Evolutionary conservation across 768 basidiomycete species (phyloP).

Genomic region (Lactifluus volemus): DNA sequence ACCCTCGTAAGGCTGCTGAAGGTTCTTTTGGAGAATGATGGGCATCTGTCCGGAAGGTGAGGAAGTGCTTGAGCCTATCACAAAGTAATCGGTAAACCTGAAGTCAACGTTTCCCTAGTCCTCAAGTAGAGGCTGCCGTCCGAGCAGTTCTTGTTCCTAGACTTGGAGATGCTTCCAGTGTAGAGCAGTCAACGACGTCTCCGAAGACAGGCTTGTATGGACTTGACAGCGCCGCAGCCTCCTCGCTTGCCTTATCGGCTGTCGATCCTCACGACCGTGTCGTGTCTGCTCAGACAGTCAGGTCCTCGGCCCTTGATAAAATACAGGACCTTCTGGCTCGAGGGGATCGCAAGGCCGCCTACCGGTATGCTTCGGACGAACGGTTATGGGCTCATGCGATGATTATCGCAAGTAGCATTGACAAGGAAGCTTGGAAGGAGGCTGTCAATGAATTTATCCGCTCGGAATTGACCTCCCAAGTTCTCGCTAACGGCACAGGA

Average conservation of each 20-base stretch:
- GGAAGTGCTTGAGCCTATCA: slow-evolving; percentile 23
- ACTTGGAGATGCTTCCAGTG: slow-evolving; percentile 27
- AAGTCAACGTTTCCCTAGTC: slow-evolving; percentile 28
- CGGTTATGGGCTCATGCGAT: slow-evolving; percentile 94
- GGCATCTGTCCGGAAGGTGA: slow-evolving; percentile 78
- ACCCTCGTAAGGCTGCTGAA: slow-evolving; percentile 65
- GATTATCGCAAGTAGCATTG: slow-evolving; percentile 86
- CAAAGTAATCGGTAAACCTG: not conserved
- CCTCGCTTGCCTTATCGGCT: slow-evolving; percentile 18
- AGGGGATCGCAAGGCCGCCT: slow-evolving; percentile 82
- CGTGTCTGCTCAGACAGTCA: slow-evolving; percentile 50
- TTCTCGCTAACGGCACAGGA: slow-evolving; percentile 19
- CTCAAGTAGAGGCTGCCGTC: slow-evolving; percentile 65
- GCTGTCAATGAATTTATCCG: slow-evolving; percentile 79
- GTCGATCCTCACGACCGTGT: slow-evolving; percentile 37
- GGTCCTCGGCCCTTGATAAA: slow-evolving; percentile 58
- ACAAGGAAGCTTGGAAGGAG: slow-evolving; percentile 91
- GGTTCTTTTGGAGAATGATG: slow-evolving; percentile 84
- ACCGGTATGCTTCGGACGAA: slow-evolving; percentile 80
- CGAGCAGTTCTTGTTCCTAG: slow-evolving; percentile 63
- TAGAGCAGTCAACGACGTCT: slow-evolving; percentile 12
- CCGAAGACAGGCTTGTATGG: slow-evolving; percentile 10
- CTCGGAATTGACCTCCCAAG: slow-evolving; percentile 53
- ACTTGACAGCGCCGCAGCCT: slow-evolving; percentile 5
- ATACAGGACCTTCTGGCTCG: slow-evolving; percentile 73